Evolutionary conservation across 768 basidiomycete species (phyloP).

Genomic region (Pisolithus microcarpus): DNA sequence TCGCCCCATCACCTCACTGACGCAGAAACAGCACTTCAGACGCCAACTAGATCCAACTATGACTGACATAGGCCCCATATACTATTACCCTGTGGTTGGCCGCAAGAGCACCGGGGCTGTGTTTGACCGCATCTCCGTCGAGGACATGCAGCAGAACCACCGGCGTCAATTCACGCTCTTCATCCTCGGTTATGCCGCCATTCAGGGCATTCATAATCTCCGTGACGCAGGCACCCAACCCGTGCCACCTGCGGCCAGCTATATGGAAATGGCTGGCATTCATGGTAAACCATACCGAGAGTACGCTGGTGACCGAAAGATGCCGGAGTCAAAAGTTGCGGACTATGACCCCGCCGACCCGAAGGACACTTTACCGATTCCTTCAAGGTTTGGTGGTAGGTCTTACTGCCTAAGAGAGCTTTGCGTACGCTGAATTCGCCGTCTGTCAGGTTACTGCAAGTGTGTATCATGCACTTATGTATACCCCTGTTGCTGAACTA

Average conservation of each 20-base stretch:
- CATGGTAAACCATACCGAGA: slow-evolving; percentile 16
- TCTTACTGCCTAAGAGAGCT: not conserved
- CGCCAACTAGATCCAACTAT: too few relatives aligned
- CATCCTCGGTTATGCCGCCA: slow-evolving; percentile 14
- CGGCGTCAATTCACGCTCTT: slow-evolving; percentile 23
- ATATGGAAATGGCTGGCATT: slow-evolving; percentile 20
- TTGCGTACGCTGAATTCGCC: not conserved
- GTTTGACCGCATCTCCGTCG: slow-evolving; percentile 19
- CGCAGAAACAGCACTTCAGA: too few relatives aligned
- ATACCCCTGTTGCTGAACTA: not conserved
- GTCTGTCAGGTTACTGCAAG: slow-evolving; percentile 20
- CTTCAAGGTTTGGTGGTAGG: slow-evolving; percentile 22
- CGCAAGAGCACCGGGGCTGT: slow-evolving; percentile 8
- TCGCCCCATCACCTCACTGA: too few relatives aligned
- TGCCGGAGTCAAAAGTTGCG: slow-evolving; percentile 4
- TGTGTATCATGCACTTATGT: slow-evolving; percentile 5
- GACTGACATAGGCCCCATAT: not conserved
- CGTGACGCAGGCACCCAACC: not conserved
- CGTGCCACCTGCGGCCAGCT: slow-evolving; percentile 6
- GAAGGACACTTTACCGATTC: slow-evolving; percentile 21
- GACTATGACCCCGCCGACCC: slow-evolving; percentile 16
- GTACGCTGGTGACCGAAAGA: slow-evolving; percentile 18
- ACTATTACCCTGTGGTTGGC: slow-evolving; percentile 17
- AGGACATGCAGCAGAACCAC: slow-evolving; percentile 12
- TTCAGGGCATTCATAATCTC: slow-evolving; percentile 4